Conservation (phyloP, 257 asterid genomes). For the Nicotiana tabacum region DNA sequence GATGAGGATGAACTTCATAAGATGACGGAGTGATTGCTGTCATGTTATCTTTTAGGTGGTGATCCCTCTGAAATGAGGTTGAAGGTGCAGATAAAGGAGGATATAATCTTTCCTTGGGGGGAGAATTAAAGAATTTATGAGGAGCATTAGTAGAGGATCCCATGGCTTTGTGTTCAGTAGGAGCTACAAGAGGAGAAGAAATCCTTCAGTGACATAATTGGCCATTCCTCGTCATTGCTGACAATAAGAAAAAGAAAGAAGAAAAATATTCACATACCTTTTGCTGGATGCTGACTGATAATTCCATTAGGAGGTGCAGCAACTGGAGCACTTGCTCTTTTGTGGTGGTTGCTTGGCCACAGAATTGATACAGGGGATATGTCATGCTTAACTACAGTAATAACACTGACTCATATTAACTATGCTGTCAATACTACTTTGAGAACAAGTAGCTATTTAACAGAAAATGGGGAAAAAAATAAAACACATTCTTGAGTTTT, state of each 20-base stretch:
- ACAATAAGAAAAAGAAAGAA: background rate
- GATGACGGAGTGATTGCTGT: conserved; percentile 42
- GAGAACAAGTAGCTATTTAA: background rate
- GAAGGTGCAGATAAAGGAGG: conserved; percentile 32
- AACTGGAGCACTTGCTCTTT: conserved; percentile 38
- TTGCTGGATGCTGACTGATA: conserved; percentile 30
- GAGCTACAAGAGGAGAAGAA: conserved; percentile 40
- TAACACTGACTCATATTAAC: background rate
- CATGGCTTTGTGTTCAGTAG: conserved; percentile 32
- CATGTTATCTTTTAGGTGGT: conserved; percentile 29
- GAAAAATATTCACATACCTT: conserved; percentile 37
- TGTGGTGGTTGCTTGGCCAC: conserved; percentile 37
- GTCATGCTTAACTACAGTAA: conserved; percentile 39
- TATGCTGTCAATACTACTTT: background rate
- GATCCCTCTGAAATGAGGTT: conserved; percentile 21
- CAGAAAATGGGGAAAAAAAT: background rate
- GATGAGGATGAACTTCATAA: conserved; percentile 38
- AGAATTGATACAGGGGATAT: conserved; percentile 39
- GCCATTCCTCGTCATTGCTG: background rate
- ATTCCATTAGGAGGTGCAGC: conserved; percentile 40
- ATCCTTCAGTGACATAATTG: background rate
- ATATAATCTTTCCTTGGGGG: conserved; percentile 22
- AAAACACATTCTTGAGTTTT: background rate
- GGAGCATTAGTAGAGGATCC: conserved; percentile 35
- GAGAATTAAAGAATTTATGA: conserved; percentile 32